Evolutionary conservation across 371 early-diverging fungal species (phyloP).

Genomic region (Mortierella sp.): DNA sequence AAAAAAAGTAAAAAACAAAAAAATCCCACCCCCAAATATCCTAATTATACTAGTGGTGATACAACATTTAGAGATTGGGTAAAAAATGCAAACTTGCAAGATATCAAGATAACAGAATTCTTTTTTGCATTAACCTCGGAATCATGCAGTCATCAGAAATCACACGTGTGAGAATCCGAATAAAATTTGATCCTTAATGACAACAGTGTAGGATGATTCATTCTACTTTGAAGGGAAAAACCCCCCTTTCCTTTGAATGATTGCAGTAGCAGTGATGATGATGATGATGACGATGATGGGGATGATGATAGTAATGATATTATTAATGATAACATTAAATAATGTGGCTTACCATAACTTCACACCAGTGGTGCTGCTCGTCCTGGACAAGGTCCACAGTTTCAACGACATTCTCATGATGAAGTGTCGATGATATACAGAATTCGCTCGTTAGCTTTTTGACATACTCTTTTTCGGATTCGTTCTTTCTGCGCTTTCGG

Average conservation of each 20-base stretch:
- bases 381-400: conserved; percentile 94
- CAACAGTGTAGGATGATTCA: too few relatives aligned
- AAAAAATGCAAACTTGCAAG: neutral
- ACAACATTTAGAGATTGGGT: neutral
- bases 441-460: conserved; percentile 92
- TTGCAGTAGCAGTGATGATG: too few relatives aligned
- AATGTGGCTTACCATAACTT: conserved; percentile 81
- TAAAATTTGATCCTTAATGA: too few relatives aligned
- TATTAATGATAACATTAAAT: conserved; percentile 3
- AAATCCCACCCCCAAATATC: too few relatives aligned
- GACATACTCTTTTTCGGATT: conserved; percentile 90
- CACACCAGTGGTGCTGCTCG: conserved; percentile 88
- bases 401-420: conserved; percentile 90
- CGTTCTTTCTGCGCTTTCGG: conserved; percentile 86
- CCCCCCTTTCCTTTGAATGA: too few relatives aligned
- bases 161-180: neutral
- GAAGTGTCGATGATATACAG: conserved; percentile 89
- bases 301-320: too few relatives aligned
- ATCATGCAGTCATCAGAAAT: too few relatives aligned
- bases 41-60: neutral
- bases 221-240: too few relatives aligned
- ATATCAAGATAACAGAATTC: neutral
- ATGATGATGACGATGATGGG: too few relatives aligned
- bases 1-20: too few relatives aligned
- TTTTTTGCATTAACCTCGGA: neutral